Percentiles rank a stretch among this genome's conserved stretches.
Evolutionary conservation across 2,329 filamentous ascomycete genomes (phyloP).

Genomic region (Ustilaginoidea virens): DNA sequence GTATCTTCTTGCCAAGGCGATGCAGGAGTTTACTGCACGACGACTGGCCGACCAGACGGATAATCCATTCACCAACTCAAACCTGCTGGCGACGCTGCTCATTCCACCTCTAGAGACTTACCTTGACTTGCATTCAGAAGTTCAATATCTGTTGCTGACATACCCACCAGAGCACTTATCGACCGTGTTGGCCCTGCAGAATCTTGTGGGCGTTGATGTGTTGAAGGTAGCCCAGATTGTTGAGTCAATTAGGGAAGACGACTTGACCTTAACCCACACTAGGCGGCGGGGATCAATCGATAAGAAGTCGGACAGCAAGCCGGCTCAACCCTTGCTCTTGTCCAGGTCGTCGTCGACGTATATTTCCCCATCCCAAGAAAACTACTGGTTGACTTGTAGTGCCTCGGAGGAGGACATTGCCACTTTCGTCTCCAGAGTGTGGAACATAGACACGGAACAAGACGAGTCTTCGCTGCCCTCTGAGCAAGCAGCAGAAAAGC

Average conservation of each 20-base stretch:
- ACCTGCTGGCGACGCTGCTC: slow-evolving; percentile 40
- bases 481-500: slow-evolving; percentile 15
- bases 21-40: slow-evolving; percentile 41
- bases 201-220: slow-evolving; percentile 37
- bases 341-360: slow-evolving; percentile 14
- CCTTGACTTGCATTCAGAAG: slow-evolving; percentile 33
- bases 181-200: slow-evolving; percentile 41
- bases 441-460: slow-evolving; percentile 23
- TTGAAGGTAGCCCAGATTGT: slow-evolving; percentile 45
- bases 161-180: slow-evolving; percentile 40
- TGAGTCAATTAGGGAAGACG: slow-evolving; percentile 23
- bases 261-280: slow-evolving; percentile 23
- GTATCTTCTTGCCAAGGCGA: slow-evolving; percentile 43
- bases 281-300: slow-evolving; percentile 17
- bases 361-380: slow-evolving; percentile 35
- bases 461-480: slow-evolving; percentile 16
- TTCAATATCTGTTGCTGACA: slow-evolving; percentile 42
- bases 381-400: slow-evolving; percentile 39
- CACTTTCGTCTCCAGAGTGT: slow-evolving; percentile 36
- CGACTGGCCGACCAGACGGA: slow-evolving; percentile 32
- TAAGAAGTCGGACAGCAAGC: slow-evolving; percentile 10
- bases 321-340: slow-evolving; percentile 9
- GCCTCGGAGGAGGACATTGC: slow-evolving; percentile 38
- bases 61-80: slow-evolving; percentile 38
- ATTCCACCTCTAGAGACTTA: slow-evolving; percentile 47